Evolutionary conservation across 805 yeast species (phyloP).

Genomic region (Suhomyces sp.): DNA sequence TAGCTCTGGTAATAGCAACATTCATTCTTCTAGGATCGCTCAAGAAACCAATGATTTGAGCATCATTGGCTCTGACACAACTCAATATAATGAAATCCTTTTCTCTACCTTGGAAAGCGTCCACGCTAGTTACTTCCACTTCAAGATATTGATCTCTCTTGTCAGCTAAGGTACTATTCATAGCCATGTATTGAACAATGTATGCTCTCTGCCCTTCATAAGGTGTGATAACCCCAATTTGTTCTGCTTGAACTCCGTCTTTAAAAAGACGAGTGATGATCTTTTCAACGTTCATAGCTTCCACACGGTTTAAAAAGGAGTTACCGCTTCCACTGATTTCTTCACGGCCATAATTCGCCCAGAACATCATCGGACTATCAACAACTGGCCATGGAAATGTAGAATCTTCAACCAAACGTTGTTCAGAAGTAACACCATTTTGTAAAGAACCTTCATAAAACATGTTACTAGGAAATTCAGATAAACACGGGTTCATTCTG

Average conservation of each 20-base stretch:
- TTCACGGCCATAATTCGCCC: constrained; percentile 88
- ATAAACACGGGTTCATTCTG: constrained; percentile 87
- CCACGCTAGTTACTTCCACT: constrained; percentile 84
- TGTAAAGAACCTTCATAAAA: constrained; percentile 91
- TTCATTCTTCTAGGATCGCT: constrained; percentile 45
- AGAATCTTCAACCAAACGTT: constrained; percentile 54
- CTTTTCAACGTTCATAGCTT: constrained; percentile 86
- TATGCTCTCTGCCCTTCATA: constrained; percentile 92
- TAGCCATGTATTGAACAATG: constrained; percentile 71
- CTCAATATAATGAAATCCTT: constrained; percentile 43
- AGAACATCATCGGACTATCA: constrained; percentile 90
- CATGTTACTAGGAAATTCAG: constrained; percentile 88
- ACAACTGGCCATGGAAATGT: constrained; percentile 90
- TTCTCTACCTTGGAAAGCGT: constrained; percentile 60
- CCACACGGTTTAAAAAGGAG: constrained; percentile 80
- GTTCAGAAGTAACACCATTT: constrained; percentile 82
- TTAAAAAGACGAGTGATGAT: constrained; percentile 68
- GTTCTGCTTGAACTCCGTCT: constrained; percentile 75
- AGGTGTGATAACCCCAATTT: constrained; percentile 92
- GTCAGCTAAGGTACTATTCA: constrained; percentile 62
- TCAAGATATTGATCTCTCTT: constrained; percentile 57
- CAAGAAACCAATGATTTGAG: constrained; percentile 41
- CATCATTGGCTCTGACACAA: constrained; percentile 46
- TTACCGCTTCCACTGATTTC: constrained; percentile 82
- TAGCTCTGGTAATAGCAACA: constrained; percentile 46